A percentile compares a stretch with the other conserved stretches of the same genome.
phyloP scores from a whole-genome alignment of 495 filamentous ascomycete species.

The Cudoniella acicularis region DNA sequence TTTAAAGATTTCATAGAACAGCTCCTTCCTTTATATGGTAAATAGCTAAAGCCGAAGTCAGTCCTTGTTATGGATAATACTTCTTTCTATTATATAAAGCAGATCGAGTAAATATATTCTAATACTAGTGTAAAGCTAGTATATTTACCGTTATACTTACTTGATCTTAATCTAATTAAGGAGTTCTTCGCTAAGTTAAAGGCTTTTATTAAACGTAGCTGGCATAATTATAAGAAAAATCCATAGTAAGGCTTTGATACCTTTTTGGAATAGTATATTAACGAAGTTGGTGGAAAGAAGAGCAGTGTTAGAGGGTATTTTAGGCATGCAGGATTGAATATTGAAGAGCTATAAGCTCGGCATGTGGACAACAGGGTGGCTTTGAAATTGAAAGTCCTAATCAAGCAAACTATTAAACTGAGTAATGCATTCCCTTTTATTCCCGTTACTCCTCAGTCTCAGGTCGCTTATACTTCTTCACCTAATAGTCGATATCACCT shows the following conservation, averaged over 20 bases:
- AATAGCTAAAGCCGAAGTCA: constrained; percentile 34
- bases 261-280: constrained; percentile 28
- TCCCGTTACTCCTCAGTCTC: background rate
- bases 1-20: constrained; percentile 41
- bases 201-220: constrained; percentile 19
- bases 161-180: constrained; percentile 35
- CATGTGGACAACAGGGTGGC: too few species aligned
- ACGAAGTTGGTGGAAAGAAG: constrained; percentile 22
- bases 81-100: constrained; percentile 34
- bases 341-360: constrained; percentile 2
- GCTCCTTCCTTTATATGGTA: constrained; percentile 33
- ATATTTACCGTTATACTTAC: constrained; percentile 34
- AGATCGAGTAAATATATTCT: constrained; percentile 30
- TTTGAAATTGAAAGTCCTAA: too few species aligned
- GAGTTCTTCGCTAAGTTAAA: constrained; percentile 21
- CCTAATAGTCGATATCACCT: background rate
- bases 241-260: constrained; percentile 11
- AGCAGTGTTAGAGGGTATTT: constrained; percentile 29
- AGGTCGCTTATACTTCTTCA: background rate
- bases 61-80: constrained; percentile 44
- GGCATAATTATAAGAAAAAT: constrained; percentile 3
- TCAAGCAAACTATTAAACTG: background rate
- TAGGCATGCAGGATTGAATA: constrained; percentile 18
- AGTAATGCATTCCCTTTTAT: background rate
- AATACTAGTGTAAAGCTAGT: constrained; percentile 36